phyloP scores from a whole-genome alignment of 805 yeast species.

The Ogataea angusta region DNA sequence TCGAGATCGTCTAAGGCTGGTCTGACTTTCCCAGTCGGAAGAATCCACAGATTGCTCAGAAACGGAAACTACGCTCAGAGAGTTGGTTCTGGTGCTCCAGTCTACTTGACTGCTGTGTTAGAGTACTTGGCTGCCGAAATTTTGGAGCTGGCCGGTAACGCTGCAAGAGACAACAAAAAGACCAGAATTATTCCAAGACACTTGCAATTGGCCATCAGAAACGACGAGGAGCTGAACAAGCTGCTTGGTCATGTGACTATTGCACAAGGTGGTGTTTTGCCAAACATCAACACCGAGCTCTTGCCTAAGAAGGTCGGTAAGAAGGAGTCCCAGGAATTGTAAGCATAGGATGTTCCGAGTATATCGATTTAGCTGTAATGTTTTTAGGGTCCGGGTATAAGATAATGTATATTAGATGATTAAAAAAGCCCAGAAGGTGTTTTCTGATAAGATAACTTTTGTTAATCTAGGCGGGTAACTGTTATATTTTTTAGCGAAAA shows the following conservation, averaged over 20 bases:
- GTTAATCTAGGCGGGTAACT: slow-evolving; percentile 4
- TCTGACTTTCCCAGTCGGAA: slow-evolving; percentile 98
- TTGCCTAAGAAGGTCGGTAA: slow-evolving; percentile 60
- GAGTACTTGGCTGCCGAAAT: slow-evolving; percentile 98
- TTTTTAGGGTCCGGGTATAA: slow-evolving; percentile 17
- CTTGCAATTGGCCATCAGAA: slow-evolving; percentile 97
- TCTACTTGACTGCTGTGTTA: slow-evolving; percentile 92
- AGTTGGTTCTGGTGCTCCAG: slow-evolving; percentile 99
- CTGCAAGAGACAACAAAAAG: slow-evolving; percentile 98
- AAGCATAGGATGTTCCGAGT: slow-evolving; percentile 24
- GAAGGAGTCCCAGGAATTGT: slow-evolving; percentile 59
- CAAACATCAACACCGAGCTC: slow-evolving; percentile 92
- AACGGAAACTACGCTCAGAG: slow-evolving; percentile 98
- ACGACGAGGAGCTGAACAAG: slow-evolving; percentile 97
- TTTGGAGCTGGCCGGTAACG: slow-evolving; percentile 97
- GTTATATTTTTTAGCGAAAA: neutral
- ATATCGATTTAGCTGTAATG: slow-evolving; percentile 14
- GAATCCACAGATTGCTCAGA: slow-evolving; percentile 95
- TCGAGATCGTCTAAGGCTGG: slow-evolving; percentile 99
- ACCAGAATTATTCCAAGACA: slow-evolving; percentile 99
- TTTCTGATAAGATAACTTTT: neutral
- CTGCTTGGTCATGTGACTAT: slow-evolving; percentile 89
- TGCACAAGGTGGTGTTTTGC: slow-evolving; percentile 99
- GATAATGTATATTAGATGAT: slow-evolving; percentile 26
- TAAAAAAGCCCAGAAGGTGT: neutral